Evolutionary conservation across 192 early-diverging fungal genomes (phyloP).

Genomic region (Coemansia javaensis): DNA sequence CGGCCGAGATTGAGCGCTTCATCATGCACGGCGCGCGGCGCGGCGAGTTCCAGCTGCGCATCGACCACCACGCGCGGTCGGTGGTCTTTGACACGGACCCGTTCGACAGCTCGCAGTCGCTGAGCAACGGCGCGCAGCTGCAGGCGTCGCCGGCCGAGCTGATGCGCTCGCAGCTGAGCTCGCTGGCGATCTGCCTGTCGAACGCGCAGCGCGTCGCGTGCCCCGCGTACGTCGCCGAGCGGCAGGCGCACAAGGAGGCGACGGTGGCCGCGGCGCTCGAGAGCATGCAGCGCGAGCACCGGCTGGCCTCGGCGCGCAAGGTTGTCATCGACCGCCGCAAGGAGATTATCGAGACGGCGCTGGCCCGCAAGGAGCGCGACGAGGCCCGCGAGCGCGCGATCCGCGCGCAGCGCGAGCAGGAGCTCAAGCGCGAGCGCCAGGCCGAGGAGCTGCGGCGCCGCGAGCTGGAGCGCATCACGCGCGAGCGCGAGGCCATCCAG

Average conservation of each 20-base stretch:
- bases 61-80: slow-evolving; percentile 86
- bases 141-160: slow-evolving; percentile 83
- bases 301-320: slow-evolving; percentile 68
- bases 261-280: slow-evolving; percentile 68
- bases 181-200: slow-evolving; percentile 78
- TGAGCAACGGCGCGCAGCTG: slow-evolving; percentile 76
- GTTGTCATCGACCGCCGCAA: slow-evolving; percentile 82
- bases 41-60: slow-evolving; percentile 90
- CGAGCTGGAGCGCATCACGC: slow-evolving; percentile 72
- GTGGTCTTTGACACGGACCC: slow-evolving; percentile 92
- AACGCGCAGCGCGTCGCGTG: slow-evolving; percentile 81
- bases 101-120: slow-evolving; percentile 71
- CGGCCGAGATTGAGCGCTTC: slow-evolving; percentile 92
- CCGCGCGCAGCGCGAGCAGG: slow-evolving; percentile 71
- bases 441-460: slow-evolving; percentile 82
- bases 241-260: slow-evolving; percentile 60
- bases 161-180: slow-evolving; percentile 88
- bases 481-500: slow-evolving; percentile 75
- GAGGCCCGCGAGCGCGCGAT: slow-evolving; percentile 74
- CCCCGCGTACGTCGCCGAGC: slow-evolving; percentile 63
- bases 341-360: slow-evolving; percentile 68
- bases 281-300: slow-evolving; percentile 78
- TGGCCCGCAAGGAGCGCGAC: slow-evolving; percentile 75
- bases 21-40: slow-evolving; percentile 97
- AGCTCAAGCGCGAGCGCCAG: slow-evolving; percentile 72